Percentiles rank a stretch among this genome's conserved stretches.
These are phyloP conservation scores for Neofusicoccum sp. DNA, from an alignment of 2,329 filamentous ascomycete species.

Conservation along the genomic window DNA sequence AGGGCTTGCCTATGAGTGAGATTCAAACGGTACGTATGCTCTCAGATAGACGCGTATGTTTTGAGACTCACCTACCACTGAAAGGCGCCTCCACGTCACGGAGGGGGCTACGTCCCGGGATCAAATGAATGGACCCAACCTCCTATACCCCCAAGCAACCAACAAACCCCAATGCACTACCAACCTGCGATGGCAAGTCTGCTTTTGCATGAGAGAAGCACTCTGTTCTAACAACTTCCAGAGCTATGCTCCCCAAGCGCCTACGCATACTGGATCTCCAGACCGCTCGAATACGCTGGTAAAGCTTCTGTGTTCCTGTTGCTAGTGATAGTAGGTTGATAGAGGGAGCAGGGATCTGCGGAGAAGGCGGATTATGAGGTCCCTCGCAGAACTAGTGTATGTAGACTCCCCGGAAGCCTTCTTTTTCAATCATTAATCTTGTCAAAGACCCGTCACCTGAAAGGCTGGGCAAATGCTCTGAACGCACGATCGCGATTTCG, in stretches of 20 bases:
- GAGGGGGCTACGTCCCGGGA: slow-evolving; percentile 4
- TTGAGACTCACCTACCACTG: not conserved
- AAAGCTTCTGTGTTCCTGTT: slow-evolving; percentile 6
- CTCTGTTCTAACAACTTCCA: not conserved
- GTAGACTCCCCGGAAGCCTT: not conserved
- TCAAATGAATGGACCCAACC: not conserved
- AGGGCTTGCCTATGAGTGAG: not conserved
- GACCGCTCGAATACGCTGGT: not conserved
- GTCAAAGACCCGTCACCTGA: slow-evolving; percentile 14
- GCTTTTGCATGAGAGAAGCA: too few relatives aligned
- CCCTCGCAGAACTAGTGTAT: not conserved
- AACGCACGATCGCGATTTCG: not conserved
- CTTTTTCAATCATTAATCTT: not conserved
- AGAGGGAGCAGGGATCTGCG: not conserved
- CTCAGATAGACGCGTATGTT: too few relatives aligned
- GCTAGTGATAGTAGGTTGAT: not conserved
- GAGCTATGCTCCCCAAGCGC: not conserved
- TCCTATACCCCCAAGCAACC: not conserved
- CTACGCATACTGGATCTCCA: not conserved
- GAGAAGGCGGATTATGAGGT: not conserved
- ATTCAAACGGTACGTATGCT: not conserved
- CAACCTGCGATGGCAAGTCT: not conserved
- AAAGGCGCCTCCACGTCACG: not conserved
- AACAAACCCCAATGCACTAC: not conserved
- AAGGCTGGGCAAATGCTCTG: slow-evolving; percentile 26